Evolutionary conservation across 2,329 filamentous ascomycete genomes (phyloP).

Genomic region (Thielaviopsis populi): DNA sequence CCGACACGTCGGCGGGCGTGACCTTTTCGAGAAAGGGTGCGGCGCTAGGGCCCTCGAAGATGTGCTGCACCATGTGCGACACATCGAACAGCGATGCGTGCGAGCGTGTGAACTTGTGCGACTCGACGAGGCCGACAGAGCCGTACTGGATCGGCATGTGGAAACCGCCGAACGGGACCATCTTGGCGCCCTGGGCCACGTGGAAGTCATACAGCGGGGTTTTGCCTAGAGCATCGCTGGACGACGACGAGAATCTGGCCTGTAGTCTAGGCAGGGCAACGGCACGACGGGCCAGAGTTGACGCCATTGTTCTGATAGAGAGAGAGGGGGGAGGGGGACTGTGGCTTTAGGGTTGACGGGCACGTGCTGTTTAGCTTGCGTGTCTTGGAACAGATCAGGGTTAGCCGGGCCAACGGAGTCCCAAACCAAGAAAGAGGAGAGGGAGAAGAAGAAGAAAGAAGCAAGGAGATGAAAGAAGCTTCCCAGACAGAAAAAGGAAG

Average conservation of each 20-base stretch:
- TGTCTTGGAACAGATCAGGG: background rate
- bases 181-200: conserved; percentile 65
- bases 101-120: conserved; percentile 76
- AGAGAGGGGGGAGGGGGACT: background rate
- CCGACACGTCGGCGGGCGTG: conserved; percentile 58
- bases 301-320: conserved; percentile 9
- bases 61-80: conserved; percentile 89
- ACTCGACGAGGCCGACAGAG: conserved; percentile 61
- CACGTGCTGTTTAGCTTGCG: background rate
- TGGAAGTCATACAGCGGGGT: conserved; percentile 72
- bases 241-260: conserved; percentile 15
- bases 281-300: conserved; percentile 12
- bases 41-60: conserved; percentile 66
- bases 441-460: background rate
- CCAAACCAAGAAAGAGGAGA: background rate
- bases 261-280: conserved; percentile 7
- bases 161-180: conserved; percentile 92
- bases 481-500: background rate
- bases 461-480: background rate
- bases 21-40: conserved; percentile 68
- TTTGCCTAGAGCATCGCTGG: conserved; percentile 32
- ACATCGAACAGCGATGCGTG: conserved; percentile 92
- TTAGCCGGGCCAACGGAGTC: background rate
- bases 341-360: background rate
- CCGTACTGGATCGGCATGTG: conserved; percentile 86